phyloP scores from a whole-genome alignment of 73 alveolate species.

The Symbiodinium pilosum region DNA sequence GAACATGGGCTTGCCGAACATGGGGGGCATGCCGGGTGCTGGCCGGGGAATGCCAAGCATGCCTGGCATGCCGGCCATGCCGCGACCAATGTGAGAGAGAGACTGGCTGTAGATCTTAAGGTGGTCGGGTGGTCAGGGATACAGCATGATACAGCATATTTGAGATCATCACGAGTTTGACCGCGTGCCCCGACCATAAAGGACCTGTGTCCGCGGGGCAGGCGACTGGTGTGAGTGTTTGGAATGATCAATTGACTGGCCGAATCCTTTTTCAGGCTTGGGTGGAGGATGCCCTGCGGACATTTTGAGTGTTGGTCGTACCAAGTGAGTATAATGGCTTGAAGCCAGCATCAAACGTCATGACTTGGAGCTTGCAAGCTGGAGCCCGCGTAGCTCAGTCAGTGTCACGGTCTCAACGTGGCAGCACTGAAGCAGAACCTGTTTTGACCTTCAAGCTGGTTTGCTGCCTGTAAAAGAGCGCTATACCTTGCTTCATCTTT shows the following conservation, averaged over 20 bases:
- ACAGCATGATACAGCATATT: too few species aligned
- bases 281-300: not conserved
- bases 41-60: slow-evolving; percentile 89
- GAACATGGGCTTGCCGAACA: slow-evolving; percentile 81
- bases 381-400: too few species aligned
- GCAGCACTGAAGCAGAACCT: slow-evolving; percentile 10
- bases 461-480: not conserved
- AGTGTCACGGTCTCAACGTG: too few species aligned
- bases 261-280: not conserved
- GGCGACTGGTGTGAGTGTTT: too few species aligned
- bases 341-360: not conserved
- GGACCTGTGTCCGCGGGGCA: too few species aligned
- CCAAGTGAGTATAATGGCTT: not conserved
- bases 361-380: slow-evolving; percentile 2
- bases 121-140: not conserved
- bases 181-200: too few species aligned
- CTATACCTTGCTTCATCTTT: too few species aligned
- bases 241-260: too few species aligned
- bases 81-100: slow-evolving; percentile 81
- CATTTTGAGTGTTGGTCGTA: not conserved
- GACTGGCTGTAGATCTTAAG: not conserved
- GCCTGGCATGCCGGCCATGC: slow-evolving; percentile 94
- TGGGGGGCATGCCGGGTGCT: slow-evolving; percentile 90
- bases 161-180: too few species aligned
- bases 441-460: not conserved